phyloP scores from a whole-genome alignment of 2,329 filamentous ascomycete species.

The Diaporthe longicolla region DNA sequence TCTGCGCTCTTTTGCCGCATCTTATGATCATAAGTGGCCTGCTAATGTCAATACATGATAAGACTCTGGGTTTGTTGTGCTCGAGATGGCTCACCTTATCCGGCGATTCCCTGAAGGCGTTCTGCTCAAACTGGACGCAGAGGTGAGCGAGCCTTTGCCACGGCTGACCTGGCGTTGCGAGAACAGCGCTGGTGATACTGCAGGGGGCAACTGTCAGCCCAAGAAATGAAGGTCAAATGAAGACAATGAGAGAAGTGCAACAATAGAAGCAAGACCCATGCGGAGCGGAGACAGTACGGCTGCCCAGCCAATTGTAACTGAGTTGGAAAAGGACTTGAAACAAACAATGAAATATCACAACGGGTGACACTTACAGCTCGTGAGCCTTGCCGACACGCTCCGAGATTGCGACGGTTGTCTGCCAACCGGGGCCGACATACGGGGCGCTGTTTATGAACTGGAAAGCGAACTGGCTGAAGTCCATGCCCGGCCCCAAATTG shows the following conservation, averaged over 20 bases:
- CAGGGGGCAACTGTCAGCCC: slow-evolving; percentile 38
- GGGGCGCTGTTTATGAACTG: slow-evolving; percentile 48
- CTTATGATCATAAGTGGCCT: slow-evolving; percentile 66
- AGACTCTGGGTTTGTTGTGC: background rate
- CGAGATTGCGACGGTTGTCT: slow-evolving; percentile 49
- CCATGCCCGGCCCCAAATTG: slow-evolving; percentile 23
- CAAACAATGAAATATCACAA: slow-evolving; percentile 17
- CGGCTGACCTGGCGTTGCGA: slow-evolving; percentile 60
- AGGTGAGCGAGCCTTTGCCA: slow-evolving; percentile 57
- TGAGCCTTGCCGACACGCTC: slow-evolving; percentile 53
- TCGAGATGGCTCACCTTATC: slow-evolving; percentile 61
- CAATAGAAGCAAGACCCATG: background rate
- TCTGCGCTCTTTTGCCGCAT: slow-evolving; percentile 63
- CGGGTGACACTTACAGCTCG: slow-evolving; percentile 52
- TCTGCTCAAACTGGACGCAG: slow-evolving; percentile 64
- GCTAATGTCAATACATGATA: slow-evolving; percentile 45
- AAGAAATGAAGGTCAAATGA: background rate
- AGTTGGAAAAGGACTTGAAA: slow-evolving; percentile 9
- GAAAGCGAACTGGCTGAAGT: slow-evolving; percentile 55
- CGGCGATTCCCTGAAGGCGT: slow-evolving; percentile 60
- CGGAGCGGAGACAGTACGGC: slow-evolving; percentile 1
- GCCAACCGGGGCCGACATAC: slow-evolving; percentile 50
- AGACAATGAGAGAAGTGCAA: slow-evolving; percentile 6
- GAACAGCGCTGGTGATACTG: slow-evolving; percentile 66
- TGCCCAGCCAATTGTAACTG: background rate